Evolutionary conservation across 345 rosid genomes (phyloP).

Genomic region (Raphanus raphanistrum): DNA sequence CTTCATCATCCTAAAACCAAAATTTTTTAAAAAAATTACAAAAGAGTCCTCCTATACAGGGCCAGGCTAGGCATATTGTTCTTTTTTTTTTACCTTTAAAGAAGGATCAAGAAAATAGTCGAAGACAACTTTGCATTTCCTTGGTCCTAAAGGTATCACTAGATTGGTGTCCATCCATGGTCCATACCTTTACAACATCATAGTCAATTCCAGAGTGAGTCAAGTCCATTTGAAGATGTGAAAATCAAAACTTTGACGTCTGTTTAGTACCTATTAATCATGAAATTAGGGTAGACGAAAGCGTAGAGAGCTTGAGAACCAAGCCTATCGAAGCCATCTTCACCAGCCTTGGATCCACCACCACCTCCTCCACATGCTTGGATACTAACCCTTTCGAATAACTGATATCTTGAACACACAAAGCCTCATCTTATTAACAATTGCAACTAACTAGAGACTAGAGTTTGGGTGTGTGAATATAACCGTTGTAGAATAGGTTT

Average conservation of each 20-base stretch:
- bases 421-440: not conserved
- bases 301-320: slow-evolving; percentile 82
- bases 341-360: slow-evolving; percentile 47
- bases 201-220: slow-evolving; percentile 10
- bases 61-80: not conserved
- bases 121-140: slow-evolving; percentile 74
- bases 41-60: not conserved
- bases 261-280: slow-evolving; percentile 69
- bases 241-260: not conserved
- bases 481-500: slow-evolving; percentile 82
- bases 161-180: slow-evolving; percentile 99
- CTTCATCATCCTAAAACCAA: slow-evolving; percentile 56
- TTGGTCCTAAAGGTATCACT: slow-evolving; percentile 71
- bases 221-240: not conserved
- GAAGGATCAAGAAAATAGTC: slow-evolving; percentile 78
- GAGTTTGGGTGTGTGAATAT: slow-evolving; percentile 18
- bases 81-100: slow-evolving; percentile 51
- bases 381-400: slow-evolving; percentile 73
- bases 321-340: slow-evolving; percentile 52
- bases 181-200: slow-evolving; percentile 57
- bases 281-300: slow-evolving; percentile 91
- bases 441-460: not conserved
- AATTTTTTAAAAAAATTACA: not conserved
- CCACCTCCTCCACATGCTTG: slow-evolving; percentile 80
- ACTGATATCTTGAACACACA: slow-evolving; percentile 38